These are phyloP conservation scores for Microcyclosporella mali DNA, from an alignment of 2,329 filamentous ascomycete species.

Conservation along the genomic window DNA sequence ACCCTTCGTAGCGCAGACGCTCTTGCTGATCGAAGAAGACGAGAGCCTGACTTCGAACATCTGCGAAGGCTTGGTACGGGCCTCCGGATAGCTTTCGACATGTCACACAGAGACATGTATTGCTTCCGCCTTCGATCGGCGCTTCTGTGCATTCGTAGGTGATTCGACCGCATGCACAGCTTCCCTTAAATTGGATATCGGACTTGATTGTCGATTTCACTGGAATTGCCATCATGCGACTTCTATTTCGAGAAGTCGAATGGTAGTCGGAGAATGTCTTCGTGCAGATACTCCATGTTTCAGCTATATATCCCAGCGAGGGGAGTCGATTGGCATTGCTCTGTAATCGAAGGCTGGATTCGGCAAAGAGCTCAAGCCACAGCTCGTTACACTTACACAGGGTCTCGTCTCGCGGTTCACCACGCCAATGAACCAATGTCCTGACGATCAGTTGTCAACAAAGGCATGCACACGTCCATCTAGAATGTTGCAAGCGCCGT, in stretches of 20 bases:
- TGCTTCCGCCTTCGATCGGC: constrained; percentile 3
- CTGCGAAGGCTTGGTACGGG: constrained; percentile 17
- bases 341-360: too few relatives aligned
- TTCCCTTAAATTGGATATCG: constrained; percentile 15
- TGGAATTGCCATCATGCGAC: constrained; percentile 3
- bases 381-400: too few relatives aligned
- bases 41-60: constrained; percentile 10
- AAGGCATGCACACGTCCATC: too few relatives aligned
- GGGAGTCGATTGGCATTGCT: too few relatives aligned
- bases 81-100: constrained; percentile 23
- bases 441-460: too few relatives aligned
- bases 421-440: too few relatives aligned
- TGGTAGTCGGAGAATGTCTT: too few relatives aligned
- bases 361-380: too few relatives aligned
- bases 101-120: constrained; percentile 19
- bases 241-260: too few relatives aligned
- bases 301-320: not conserved
- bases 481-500: too few relatives aligned
- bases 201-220: not conserved
- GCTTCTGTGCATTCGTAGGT: constrained; percentile 18
- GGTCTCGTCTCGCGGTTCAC: too few relatives aligned
- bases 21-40: constrained; percentile 18
- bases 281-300: not conserved
- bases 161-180: constrained; percentile 21
- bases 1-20: constrained; percentile 15